These are phyloP conservation scores for Huntiella abstrusa DNA, from an alignment of 2,329 filamentous ascomycete species.

Conservation along the genomic window DNA sequence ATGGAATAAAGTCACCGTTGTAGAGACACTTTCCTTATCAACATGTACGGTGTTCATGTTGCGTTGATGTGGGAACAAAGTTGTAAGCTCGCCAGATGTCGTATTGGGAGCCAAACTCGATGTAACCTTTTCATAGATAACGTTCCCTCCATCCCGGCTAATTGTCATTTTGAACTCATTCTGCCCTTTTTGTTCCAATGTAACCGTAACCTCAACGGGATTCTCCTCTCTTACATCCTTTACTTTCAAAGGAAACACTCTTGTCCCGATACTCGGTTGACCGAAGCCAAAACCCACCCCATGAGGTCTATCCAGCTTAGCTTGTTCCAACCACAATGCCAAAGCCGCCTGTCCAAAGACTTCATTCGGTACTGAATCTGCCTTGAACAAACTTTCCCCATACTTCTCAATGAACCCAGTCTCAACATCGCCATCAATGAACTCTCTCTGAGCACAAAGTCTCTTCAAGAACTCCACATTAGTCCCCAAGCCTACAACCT, in stretches of 20 bases:
- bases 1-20: slow-evolving; percentile 55
- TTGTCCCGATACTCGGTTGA: neutral
- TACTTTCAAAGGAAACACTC: slow-evolving; percentile 2
- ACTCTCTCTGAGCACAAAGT: slow-evolving; percentile 62
- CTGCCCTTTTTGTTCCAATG: neutral
- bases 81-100: slow-evolving; percentile 28
- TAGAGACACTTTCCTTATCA: slow-evolving; percentile 22
- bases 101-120: slow-evolving; percentile 8
- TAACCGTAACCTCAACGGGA: neutral
- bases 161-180: neutral
- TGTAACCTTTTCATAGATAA: neutral
- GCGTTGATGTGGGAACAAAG: slow-evolving; percentile 67
- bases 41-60: slow-evolving; percentile 50
- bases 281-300: neutral
- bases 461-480: slow-evolving; percentile 95
- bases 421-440: slow-evolving; percentile 75
- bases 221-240: neutral
- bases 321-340: slow-evolving; percentile 17
- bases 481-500: slow-evolving; percentile 80
- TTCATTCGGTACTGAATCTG: slow-evolving; percentile 43
- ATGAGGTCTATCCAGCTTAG: neutral
- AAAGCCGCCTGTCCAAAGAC: slow-evolving; percentile 74
- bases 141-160: neutral
- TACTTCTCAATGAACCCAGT: slow-evolving; percentile 94
- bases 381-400: slow-evolving; percentile 56